phyloP scores from a whole-genome alignment of 306 rosid species.

The Senna siamea region DNA sequence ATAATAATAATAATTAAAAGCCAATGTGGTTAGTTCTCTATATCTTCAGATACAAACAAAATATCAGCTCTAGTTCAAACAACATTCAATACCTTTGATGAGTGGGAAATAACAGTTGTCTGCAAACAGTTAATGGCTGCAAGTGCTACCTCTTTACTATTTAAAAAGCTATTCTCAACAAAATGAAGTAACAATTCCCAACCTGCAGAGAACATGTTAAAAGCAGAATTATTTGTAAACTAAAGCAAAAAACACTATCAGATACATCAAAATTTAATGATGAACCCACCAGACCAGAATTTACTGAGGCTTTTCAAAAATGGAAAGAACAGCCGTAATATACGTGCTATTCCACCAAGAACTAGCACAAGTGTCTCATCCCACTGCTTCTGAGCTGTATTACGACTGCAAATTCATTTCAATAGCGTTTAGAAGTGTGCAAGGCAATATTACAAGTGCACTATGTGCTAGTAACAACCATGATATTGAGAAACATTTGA shows the following conservation, averaged over 20 bases:
- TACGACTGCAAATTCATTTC: constrained; percentile 75
- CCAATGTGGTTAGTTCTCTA: constrained; percentile 13
- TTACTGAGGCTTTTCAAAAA: constrained; percentile 74
- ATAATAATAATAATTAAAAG: too few species aligned
- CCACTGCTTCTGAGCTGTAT: constrained; percentile 99
- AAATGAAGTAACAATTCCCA: constrained; percentile 91
- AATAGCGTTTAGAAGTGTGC: not conserved
- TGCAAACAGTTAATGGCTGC: constrained; percentile 93
- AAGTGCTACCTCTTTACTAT: constrained; percentile 94
- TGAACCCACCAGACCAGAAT: constrained; percentile 86
- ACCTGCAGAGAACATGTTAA: constrained; percentile 58
- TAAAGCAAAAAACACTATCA: constrained; percentile 34
- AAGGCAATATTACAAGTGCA: too few species aligned
- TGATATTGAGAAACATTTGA: too few species aligned
- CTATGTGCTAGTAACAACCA: too few species aligned
- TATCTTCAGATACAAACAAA: constrained; percentile 37
- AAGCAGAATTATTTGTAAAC: constrained; percentile 34
- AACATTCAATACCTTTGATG: constrained; percentile 69
- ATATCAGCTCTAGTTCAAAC: constrained; percentile 13
- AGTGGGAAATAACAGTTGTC: constrained; percentile 84
- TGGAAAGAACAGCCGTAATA: constrained; percentile 88
- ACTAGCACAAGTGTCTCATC: constrained; percentile 94
- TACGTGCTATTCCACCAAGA: constrained; percentile 91
- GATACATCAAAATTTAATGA: constrained; percentile 34
- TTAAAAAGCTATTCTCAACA: constrained; percentile 77